These are phyloP conservation scores for Xylaria palmicola DNA, from an alignment of 495 filamentous ascomycete genomes.

Conservation along the genomic window DNA sequence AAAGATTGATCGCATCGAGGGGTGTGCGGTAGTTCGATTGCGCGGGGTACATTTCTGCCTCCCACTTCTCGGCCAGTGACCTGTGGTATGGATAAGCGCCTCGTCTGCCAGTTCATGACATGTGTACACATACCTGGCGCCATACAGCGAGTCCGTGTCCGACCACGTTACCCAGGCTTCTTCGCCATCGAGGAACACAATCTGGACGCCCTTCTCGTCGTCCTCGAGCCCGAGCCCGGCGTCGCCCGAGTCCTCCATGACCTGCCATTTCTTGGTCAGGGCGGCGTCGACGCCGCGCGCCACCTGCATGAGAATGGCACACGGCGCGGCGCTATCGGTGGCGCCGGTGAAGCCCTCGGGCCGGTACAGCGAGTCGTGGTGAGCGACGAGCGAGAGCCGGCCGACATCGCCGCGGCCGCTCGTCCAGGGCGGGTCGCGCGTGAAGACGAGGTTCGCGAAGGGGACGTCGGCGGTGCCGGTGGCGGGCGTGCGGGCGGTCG, in stretches of 20 bases:
- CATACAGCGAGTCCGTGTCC: conserved; percentile 75
- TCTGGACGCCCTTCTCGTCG: conserved; percentile 68
- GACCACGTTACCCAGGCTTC: conserved; percentile 82
- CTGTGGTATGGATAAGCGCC: not conserved
- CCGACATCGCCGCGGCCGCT: conserved; percentile 61
- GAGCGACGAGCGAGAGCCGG: conserved; percentile 81
- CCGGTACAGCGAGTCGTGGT: conserved; percentile 79
- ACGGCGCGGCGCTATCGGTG: conserved; percentile 85
- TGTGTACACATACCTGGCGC: conserved; percentile 51
- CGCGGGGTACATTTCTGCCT: conserved; percentile 61
- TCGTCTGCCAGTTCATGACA: not conserved
- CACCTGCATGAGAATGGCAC: conserved; percentile 78
- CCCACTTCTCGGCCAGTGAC: conserved; percentile 77
- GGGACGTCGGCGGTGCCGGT: conserved; percentile 65
- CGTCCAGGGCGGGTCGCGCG: conserved; percentile 78
- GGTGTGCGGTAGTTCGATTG: conserved; percentile 68
- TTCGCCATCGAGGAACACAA: conserved; percentile 85
- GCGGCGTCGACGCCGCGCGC: conserved; percentile 42
- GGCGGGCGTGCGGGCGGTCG: conserved; percentile 68
- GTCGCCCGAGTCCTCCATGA: conserved; percentile 36
- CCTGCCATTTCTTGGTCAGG: conserved; percentile 38
- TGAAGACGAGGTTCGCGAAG: conserved; percentile 78
- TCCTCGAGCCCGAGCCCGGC: conserved; percentile 33
- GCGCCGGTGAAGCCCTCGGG: conserved; percentile 84
- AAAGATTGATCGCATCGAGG: conserved; percentile 73